Percentiles rank a stretch among this genome's conserved stretches.
Evolutionary conservation across 2,329 filamentous ascomycete genomes (phyloP).

Genomic region (Emydomyces testavorans): DNA sequence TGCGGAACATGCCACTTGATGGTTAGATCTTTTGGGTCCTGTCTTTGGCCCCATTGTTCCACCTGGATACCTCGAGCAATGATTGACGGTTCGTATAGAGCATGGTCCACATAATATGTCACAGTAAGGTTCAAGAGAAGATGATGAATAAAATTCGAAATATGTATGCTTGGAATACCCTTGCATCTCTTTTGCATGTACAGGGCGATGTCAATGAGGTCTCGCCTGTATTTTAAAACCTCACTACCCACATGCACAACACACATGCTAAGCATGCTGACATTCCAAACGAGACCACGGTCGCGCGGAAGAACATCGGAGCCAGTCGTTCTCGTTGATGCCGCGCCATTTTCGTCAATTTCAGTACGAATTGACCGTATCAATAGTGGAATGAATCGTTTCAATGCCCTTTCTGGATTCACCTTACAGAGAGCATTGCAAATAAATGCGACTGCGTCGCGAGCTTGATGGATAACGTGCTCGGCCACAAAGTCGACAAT

Average conservation of each 20-base stretch:
- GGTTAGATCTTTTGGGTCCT: constrained; percentile 61
- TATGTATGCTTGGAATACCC: constrained; percentile 85
- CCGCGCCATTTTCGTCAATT: constrained; percentile 92
- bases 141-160: constrained; percentile 97
- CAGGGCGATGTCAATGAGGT: constrained; percentile 78
- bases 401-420: constrained; percentile 83
- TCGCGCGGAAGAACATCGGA: constrained; percentile 88
- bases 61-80: constrained; percentile 60
- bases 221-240: constrained; percentile 75
- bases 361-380: constrained; percentile 88
- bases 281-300: constrained; percentile 86
- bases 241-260: constrained; percentile 90
- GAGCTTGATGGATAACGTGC: constrained; percentile 91
- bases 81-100: constrained; percentile 70
- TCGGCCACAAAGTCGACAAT: constrained; percentile 81
- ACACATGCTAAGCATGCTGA: constrained; percentile 95
- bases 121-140: constrained; percentile 86
- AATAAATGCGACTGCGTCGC: constrained; percentile 98
- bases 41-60: constrained; percentile 72
- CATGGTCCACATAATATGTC: constrained; percentile 84
- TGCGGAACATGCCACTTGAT: constrained; percentile 86
- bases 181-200: constrained; percentile 97
- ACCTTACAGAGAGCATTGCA: constrained; percentile 94
- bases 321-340: constrained; percentile 85
- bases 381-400: constrained; percentile 79